These are phyloP conservation scores for Boeremia exigua DNA, from an alignment of 2,329 filamentous ascomycete genomes.

Conservation along the genomic window DNA sequence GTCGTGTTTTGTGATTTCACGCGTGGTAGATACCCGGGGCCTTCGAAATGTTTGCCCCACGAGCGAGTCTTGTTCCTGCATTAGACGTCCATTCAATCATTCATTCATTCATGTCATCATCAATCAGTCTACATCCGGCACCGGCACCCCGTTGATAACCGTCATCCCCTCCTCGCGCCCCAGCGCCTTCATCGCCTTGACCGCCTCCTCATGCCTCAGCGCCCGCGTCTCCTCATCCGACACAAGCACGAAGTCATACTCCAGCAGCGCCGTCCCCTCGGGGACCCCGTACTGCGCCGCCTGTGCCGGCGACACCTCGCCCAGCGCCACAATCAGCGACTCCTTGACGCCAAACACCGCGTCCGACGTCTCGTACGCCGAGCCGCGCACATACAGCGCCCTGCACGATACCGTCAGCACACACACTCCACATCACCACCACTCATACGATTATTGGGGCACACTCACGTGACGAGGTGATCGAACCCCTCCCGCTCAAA, in stretches of 20 bases:
- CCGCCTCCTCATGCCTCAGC: slow-evolving; percentile 70
- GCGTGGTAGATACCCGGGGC: slow-evolving; percentile 5
- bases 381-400: slow-evolving; percentile 76
- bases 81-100: neutral
- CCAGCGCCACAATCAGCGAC: slow-evolving; percentile 62
- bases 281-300: slow-evolving; percentile 61
- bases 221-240: slow-evolving; percentile 71
- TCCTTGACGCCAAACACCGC: slow-evolving; percentile 88
- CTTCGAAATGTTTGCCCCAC: slow-evolving; percentile 11
- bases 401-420: slow-evolving; percentile 48
- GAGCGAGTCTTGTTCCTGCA: neutral
- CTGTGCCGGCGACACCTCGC: slow-evolving; percentile 34
- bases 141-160: slow-evolving; percentile 76
- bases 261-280: slow-evolving; percentile 68
- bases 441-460: neutral
- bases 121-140: slow-evolving; percentile 68
- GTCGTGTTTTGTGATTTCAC: neutral
- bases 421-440: neutral
- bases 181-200: slow-evolving; percentile 69
- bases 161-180: slow-evolving; percentile 68
- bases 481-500: slow-evolving; percentile 67
- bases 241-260: slow-evolving; percentile 79
- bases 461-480: slow-evolving; percentile 77
- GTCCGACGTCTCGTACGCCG: slow-evolving; percentile 82
- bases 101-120: neutral